Conservation (phyloP, 257 asterid species). For the Solanum pennellii region DNA sequence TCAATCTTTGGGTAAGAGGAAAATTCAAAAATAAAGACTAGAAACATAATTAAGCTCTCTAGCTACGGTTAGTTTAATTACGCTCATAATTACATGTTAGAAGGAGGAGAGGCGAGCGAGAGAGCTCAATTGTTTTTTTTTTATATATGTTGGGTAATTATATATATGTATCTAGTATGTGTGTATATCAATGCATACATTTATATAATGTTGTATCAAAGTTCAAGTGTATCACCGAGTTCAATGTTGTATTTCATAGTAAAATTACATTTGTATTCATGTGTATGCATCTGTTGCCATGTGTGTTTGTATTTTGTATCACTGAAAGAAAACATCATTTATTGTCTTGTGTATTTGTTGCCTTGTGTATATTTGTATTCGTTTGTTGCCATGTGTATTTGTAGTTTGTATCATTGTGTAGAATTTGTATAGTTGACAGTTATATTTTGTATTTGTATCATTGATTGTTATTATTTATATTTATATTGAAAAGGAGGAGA, state of each 20-base stretch:
- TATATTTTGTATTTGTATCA: too few relatives aligned
- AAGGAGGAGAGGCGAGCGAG: not conserved
- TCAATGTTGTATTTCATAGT: too few relatives aligned
- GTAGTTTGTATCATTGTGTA: too few relatives aligned
- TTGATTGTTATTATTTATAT: not conserved
- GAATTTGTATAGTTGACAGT: not conserved
- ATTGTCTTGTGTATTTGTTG: too few relatives aligned
- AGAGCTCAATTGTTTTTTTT: not conserved
- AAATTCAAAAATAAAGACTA: not conserved
- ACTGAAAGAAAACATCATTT: not conserved
- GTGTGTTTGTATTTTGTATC: not conserved
- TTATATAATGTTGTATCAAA: not conserved
- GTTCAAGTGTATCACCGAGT: not conserved
- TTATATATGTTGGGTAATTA: not conserved
- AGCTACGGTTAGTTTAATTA: too few relatives aligned
- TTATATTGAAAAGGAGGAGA: too few relatives aligned
- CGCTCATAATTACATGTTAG: not conserved
- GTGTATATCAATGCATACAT: too few relatives aligned
- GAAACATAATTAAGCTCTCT: not conserved
- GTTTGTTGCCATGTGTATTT: not conserved
- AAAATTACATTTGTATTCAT: too few relatives aligned
- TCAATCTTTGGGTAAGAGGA: not conserved
- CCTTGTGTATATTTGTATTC: too few relatives aligned
- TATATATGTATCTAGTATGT: not conserved
- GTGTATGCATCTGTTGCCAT: not conserved